Percentiles rank a stretch among this genome's conserved stretches.
Evolutionary conservation across 169 alveolate genomes (phyloP).

Genomic region (Cryptosporidium canis): DNA sequence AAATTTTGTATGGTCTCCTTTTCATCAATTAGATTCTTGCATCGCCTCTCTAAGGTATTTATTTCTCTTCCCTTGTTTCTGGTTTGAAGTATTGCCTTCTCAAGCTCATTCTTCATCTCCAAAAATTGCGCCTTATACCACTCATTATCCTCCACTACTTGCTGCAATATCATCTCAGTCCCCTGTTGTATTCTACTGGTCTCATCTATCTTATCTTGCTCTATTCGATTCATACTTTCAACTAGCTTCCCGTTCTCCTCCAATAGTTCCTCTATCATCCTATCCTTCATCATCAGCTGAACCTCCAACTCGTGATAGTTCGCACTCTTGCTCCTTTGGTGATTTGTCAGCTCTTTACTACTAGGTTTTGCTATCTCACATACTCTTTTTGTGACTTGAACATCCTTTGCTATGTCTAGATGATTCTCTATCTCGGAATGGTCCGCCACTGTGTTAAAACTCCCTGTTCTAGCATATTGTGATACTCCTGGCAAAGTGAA

Average conservation of each 20-base stretch:
- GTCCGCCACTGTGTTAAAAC: conserved; percentile 34
- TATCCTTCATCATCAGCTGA: conserved; percentile 62
- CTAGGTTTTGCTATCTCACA: background rate
- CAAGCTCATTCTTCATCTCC: conserved; percentile 61
- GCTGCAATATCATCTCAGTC: conserved; percentile 58
- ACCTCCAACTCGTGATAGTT: conserved; percentile 53
- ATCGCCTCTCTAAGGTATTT: conserved; percentile 42
- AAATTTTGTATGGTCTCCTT: conserved; percentile 51
- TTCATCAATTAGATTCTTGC: conserved; percentile 48
- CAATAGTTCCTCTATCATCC: conserved; percentile 52
- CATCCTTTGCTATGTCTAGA: background rate
- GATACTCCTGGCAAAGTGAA: conserved; percentile 48
- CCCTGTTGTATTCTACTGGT: conserved; percentile 55
- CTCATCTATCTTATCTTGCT: conserved; percentile 55
- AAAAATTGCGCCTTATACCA: conserved; percentile 65
- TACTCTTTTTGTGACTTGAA: background rate
- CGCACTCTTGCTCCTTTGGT: background rate
- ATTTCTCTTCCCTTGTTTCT: conserved; percentile 68
- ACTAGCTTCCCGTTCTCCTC: conserved; percentile 54
- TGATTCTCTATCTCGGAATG: background rate
- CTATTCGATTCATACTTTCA: conserved; percentile 39
- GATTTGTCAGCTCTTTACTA: background rate
- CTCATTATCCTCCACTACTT: conserved; percentile 69
- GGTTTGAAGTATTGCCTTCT: conserved; percentile 48
- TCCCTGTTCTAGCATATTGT: conserved; percentile 30